Conservation (phyloP, 148 eudicot species). For the Vaccinium darrowii region DNA sequence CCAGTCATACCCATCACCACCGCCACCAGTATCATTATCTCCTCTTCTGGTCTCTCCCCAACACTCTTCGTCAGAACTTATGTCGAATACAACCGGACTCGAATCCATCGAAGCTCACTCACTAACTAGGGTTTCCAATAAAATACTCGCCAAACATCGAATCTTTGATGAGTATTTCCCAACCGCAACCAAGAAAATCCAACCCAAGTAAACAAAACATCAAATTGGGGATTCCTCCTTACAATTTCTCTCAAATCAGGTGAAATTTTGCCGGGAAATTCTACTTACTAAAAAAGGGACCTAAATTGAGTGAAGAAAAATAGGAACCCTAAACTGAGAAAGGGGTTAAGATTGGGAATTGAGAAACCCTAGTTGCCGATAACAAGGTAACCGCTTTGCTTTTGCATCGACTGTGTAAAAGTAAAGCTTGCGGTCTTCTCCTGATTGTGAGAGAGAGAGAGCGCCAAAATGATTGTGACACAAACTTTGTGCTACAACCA, state of each 20-base stretch:
- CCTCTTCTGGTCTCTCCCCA: slow-evolving; percentile 25
- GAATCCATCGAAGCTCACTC: slow-evolving; percentile 18
- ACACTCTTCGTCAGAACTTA: slow-evolving; percentile 74
- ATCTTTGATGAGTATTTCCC: slow-evolving; percentile 8
- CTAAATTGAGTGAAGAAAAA: background rate
- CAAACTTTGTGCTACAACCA: too few relatives aligned
- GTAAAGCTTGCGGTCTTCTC: background rate
- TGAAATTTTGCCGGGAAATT: background rate
- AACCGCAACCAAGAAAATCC: background rate
- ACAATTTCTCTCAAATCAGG: background rate
- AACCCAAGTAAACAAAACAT: background rate
- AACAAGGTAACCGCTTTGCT: background rate
- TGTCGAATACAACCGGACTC: slow-evolving; percentile 33
- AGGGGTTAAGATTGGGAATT: background rate
- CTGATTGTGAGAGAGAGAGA: background rate
- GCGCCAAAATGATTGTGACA: too few relatives aligned
- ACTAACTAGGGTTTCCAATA: background rate
- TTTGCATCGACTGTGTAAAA: background rate
- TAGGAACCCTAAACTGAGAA: background rate
- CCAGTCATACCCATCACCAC: slow-evolving; percentile 49
- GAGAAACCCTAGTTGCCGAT: background rate
- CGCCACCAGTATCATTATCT: background rate
- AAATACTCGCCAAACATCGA: background rate
- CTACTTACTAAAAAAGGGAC: background rate
- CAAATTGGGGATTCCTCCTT: background rate